phyloP scores from a whole-genome alignment of 1,284 basidiomycete genomes.

The Pascua sp. region DNA sequence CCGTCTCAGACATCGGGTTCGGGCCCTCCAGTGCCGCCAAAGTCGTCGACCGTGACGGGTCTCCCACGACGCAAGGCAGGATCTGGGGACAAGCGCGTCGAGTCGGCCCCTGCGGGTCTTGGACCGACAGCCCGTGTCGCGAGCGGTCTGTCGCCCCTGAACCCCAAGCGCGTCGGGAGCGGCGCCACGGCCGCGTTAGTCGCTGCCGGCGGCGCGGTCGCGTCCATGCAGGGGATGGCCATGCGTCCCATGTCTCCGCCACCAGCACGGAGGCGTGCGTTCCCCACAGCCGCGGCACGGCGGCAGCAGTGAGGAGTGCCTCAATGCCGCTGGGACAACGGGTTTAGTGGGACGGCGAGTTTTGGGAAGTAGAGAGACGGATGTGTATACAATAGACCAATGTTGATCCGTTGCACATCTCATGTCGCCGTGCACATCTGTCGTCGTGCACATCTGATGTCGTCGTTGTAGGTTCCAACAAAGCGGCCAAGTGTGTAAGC shows the following conservation, averaged over 20 bases:
- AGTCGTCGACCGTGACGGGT: not conserved
- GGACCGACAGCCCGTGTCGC: not conserved
- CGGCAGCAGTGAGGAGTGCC: too few relatives aligned
- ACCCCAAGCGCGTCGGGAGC: conserved; percentile 33
- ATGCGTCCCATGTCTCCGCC: conserved; percentile 37
- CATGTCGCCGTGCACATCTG: too few relatives aligned
- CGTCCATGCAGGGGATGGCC: conserved; percentile 41
- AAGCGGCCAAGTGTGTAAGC: too few relatives aligned
- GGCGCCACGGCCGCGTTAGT: conserved; percentile 23
- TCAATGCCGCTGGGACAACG: too few relatives aligned
- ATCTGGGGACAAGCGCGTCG: conserved; percentile 13
- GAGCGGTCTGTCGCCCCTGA: conserved; percentile 42
- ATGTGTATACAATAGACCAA: too few relatives aligned
- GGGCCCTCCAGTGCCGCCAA: not conserved
- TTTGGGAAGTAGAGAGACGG: too few relatives aligned
- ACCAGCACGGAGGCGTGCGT: not conserved
- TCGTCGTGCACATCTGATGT: too few relatives aligned
- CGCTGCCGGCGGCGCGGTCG: conserved; percentile 40
- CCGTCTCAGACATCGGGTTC: too few relatives aligned
- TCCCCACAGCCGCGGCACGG: too few relatives aligned
- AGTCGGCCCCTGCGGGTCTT: not conserved
- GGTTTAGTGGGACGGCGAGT: too few relatives aligned
- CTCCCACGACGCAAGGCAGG: conserved; percentile 16
- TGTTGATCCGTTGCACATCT: too few relatives aligned
- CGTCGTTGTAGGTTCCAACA: too few relatives aligned